phyloP scores from a whole-genome alignment of 768 basidiomycete genomes.

The Coprinellus micaceus region DNA sequence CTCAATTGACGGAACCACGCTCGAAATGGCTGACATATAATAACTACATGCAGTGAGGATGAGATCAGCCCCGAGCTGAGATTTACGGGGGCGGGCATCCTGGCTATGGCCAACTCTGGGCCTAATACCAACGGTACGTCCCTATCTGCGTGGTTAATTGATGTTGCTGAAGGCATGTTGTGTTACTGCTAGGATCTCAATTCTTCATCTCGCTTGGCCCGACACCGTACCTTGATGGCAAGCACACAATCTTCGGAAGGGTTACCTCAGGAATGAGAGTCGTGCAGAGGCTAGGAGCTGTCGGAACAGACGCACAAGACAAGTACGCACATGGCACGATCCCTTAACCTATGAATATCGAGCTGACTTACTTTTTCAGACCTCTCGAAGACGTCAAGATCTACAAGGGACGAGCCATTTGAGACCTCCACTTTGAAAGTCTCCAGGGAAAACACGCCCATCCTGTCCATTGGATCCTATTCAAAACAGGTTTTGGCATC shows the following conservation, averaged over 20 bases:
- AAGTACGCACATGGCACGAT: constrained; percentile 44
- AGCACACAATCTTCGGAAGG: constrained; percentile 89
- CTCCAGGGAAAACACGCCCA: no score
- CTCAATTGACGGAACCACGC: neutral
- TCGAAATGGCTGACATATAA: neutral
- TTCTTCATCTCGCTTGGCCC: constrained; percentile 88
- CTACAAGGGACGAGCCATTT: constrained; percentile 58
- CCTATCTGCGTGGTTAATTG: no score
- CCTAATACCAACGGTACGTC: constrained; percentile 79
- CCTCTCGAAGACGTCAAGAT: constrained; percentile 86
- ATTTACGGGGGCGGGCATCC: constrained; percentile 94
- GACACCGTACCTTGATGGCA: constrained; percentile 80
- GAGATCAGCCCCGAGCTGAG: constrained; percentile 87
- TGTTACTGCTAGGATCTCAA: constrained; percentile 79
- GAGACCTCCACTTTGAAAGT: constrained; percentile 11
- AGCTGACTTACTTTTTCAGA: constrained; percentile 24
- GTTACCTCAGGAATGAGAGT: constrained; percentile 91
- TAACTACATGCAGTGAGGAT: constrained; percentile 57
- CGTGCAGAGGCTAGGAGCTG: constrained; percentile 86
- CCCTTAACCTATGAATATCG: constrained; percentile 1
- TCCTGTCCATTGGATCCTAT: no score
- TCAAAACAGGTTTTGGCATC: no score
- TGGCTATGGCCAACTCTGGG: constrained; percentile 97
- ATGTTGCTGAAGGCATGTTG: constrained; percentile 21
- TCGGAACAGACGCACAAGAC: constrained; percentile 85